A percentile compares a stretch with the other conserved stretches of the same genome.
Evolutionary conservation across 2,329 filamentous ascomycete genomes (phyloP).

Genomic region (Metarhizium rileyi): DNA sequence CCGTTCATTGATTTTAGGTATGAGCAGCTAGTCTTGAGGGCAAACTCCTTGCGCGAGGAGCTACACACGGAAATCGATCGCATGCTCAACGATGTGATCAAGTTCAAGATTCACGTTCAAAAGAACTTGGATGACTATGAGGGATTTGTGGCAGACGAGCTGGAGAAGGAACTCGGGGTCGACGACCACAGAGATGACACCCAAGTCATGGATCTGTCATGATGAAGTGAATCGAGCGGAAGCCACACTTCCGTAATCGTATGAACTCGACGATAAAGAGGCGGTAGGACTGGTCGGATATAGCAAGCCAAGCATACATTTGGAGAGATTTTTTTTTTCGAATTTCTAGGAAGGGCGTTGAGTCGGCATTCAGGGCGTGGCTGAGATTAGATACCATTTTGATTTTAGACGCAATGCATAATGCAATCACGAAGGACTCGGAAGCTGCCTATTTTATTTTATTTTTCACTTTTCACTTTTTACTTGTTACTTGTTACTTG

Average conservation of each 20-base stretch:
- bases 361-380: background rate
- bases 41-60: slow-evolving; percentile 81
- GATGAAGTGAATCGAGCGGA: background rate
- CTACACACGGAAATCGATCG: slow-evolving; percentile 94
- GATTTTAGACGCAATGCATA: background rate
- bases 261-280: background rate
- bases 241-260: background rate
- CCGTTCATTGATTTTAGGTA: slow-evolving; percentile 51
- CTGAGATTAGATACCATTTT: background rate
- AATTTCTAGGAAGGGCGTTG: background rate
- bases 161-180: slow-evolving; percentile 72
- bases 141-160: slow-evolving; percentile 82
- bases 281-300: background rate
- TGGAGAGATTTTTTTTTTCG: slow-evolving; percentile 7
- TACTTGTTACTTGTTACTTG: too few relatives aligned
- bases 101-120: slow-evolving; percentile 97
- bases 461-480: too few relatives aligned
- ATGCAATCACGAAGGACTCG: too few relatives aligned
- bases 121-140: slow-evolving; percentile 91
- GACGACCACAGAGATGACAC: slow-evolving; percentile 49
- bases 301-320: background rate
- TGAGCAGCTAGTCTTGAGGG: slow-evolving; percentile 80
- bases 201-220: slow-evolving; percentile 31
- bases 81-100: slow-evolving; percentile 94
- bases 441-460: too few relatives aligned